Conservation (phyloP, 2,329 filamentous ascomycete species). For the Verticillium nubilum region DNA sequence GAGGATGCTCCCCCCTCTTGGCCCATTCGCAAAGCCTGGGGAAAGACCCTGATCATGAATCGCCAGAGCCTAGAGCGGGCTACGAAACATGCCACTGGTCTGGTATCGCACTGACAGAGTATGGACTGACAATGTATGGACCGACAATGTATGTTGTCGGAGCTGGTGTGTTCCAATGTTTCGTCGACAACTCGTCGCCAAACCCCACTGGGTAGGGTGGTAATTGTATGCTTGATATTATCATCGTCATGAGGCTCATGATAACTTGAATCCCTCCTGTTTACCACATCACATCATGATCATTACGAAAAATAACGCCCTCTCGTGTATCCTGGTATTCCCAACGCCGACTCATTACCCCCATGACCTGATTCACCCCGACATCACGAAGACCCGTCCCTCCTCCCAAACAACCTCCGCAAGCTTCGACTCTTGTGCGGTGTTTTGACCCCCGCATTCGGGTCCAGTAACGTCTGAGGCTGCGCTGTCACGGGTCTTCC, state of each 20-base stretch:
- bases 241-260: background rate
- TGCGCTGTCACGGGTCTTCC: background rate
- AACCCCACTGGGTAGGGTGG: background rate
- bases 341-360: background rate
- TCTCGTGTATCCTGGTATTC: background rate
- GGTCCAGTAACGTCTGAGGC: background rate
- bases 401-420: conserved; percentile 33
- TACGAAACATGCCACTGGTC: too few relatives aligned
- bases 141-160: background rate
- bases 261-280: background rate
- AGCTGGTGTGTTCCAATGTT: background rate
- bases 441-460: conserved; percentile 16
- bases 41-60: background rate
- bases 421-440: conserved; percentile 29
- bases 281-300: background rate
- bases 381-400: background rate
- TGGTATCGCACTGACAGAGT: background rate
- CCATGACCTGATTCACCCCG: background rate
- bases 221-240: background rate
- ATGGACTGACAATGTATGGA: background rate
- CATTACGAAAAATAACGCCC: background rate
- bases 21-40: background rate
- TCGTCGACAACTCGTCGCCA: background rate
- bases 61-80: background rate
- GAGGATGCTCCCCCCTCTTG: too few relatives aligned